Evolutionary conservation across 768 basidiomycete species (phyloP).

Genomic region (Coprinopsis sp.): DNA sequence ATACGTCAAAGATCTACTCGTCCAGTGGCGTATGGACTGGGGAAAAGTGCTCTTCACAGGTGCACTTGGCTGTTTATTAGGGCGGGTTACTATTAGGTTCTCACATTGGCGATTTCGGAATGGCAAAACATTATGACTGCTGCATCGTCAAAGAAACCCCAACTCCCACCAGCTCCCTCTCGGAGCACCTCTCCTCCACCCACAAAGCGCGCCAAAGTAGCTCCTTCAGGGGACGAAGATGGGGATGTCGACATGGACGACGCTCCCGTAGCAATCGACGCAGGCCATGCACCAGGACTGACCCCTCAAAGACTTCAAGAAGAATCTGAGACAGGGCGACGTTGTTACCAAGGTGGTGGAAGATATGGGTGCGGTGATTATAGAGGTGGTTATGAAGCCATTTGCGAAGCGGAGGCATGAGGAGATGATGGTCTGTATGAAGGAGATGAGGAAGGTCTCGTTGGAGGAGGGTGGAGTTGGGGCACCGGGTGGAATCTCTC

Average conservation of each 20-base stretch:
- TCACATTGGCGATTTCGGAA: too few relatives aligned
- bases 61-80: too few relatives aligned
- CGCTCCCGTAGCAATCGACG: slow-evolving; percentile 33
- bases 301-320: slow-evolving; percentile 77
- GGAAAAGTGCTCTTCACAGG: too few relatives aligned
- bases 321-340: slow-evolving; percentile 68
- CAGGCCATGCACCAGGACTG: slow-evolving; percentile 58
- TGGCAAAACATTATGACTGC: too few relatives aligned
- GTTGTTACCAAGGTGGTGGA: slow-evolving; percentile 84
- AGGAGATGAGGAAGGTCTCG: slow-evolving; percentile 59
- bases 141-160: too few relatives aligned
- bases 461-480: slow-evolving; percentile 76
- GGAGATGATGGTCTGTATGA: slow-evolving; percentile 74
- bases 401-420: slow-evolving; percentile 64
- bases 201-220: slow-evolving; percentile 5
- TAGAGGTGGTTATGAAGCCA: slow-evolving; percentile 63
- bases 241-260: slow-evolving; percentile 13
- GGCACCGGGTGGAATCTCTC: slow-evolving; percentile 66
- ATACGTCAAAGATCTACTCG: too few relatives aligned
- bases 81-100: too few relatives aligned
- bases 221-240: background rate
- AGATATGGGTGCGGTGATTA: slow-evolving; percentile 68
- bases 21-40: too few relatives aligned
- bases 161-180: slow-evolving; percentile 15
- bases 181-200: slow-evolving; percentile 27